Evolutionary conservation across 2,329 filamentous ascomycete species (phyloP).

Genomic region (Cladobotryum protrusum): DNA sequence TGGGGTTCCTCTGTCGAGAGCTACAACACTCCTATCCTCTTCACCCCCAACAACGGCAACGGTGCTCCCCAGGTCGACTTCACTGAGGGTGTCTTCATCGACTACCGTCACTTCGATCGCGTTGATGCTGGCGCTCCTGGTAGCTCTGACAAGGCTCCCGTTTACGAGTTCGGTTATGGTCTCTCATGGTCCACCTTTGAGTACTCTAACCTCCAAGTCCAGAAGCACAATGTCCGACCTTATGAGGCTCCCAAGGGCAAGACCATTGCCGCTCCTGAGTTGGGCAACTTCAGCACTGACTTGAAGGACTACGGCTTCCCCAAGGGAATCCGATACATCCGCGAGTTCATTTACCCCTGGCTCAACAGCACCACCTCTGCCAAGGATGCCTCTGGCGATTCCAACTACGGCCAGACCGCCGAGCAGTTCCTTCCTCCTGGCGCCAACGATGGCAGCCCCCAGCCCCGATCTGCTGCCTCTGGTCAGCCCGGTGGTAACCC

Average conservation of each 20-base stretch:
- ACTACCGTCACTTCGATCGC: constrained; percentile 62
- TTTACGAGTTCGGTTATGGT: constrained; percentile 78
- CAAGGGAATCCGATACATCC: constrained; percentile 43
- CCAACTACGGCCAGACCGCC: constrained; percentile 53
- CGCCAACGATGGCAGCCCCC: constrained; percentile 48
- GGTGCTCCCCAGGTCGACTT: constrained; percentile 67
- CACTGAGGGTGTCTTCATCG: constrained; percentile 72
- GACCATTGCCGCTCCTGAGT: constrained; percentile 56
- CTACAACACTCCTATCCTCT: constrained; percentile 63
- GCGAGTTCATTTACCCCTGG: constrained; percentile 63
- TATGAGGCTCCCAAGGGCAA: constrained; percentile 57
- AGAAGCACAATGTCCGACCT: constrained; percentile 39
- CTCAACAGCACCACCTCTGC: constrained; percentile 58
- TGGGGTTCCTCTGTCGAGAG: constrained; percentile 62
- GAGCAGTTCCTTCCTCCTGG: constrained; percentile 55
- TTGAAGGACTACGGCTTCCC: constrained; percentile 65
- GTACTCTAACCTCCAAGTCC: constrained; percentile 61
- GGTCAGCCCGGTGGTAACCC: constrained; percentile 58
- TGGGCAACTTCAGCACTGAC: constrained; percentile 59
- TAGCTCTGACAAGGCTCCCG: constrained; percentile 42
- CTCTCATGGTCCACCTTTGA: constrained; percentile 74
- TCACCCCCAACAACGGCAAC: constrained; percentile 61
- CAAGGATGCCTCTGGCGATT: constrained; percentile 49
- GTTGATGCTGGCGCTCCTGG: constrained; percentile 30
- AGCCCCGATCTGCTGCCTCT: constrained; percentile 46